Evolutionary conservation across 768 basidiomycete genomes (phyloP).

Genomic region (Boletales sp.): DNA sequence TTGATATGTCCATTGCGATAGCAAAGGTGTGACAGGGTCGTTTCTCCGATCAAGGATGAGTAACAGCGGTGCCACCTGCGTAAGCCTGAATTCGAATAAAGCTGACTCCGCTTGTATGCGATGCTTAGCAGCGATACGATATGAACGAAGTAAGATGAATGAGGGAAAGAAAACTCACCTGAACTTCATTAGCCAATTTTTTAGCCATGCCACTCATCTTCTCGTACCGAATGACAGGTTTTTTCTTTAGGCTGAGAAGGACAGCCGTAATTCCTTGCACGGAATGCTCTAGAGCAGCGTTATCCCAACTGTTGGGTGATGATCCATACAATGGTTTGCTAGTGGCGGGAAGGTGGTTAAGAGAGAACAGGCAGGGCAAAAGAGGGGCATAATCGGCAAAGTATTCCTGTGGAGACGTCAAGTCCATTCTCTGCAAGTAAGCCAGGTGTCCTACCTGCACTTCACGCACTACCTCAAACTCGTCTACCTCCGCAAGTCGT

Average conservation of each 20-base stretch:
- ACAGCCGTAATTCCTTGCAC: constrained; percentile 82
- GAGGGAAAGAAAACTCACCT: constrained; percentile 42
- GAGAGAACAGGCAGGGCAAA: constrained; percentile 80
- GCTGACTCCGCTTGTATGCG: constrained; percentile 75
- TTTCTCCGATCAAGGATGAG: constrained; percentile 93
- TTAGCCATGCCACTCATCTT: constrained; percentile 90
- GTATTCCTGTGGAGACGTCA: constrained; percentile 66
- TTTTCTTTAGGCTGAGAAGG: constrained; percentile 92
- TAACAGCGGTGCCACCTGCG: constrained; percentile 83
- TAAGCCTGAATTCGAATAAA: constrained; percentile 89
- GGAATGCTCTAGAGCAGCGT: constrained; percentile 67
- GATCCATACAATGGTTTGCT: constrained; percentile 68
- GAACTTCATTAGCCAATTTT: constrained; percentile 82
- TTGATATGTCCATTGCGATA: constrained; percentile 99
- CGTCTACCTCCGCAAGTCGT: constrained; percentile 88
- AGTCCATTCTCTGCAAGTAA: not conserved
- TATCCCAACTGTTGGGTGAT: constrained; percentile 70
- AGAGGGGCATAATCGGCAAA: constrained; percentile 95
- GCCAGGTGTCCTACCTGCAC: constrained; percentile 67
- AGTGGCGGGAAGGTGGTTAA: constrained; percentile 69
- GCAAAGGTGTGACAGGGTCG: constrained; percentile 93
- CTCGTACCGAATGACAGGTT: constrained; percentile 91
- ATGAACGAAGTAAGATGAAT: not conserved
- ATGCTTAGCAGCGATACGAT: constrained; percentile 45
- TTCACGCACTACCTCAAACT: constrained; percentile 94